Evolutionary conservation across 2,329 filamentous ascomycete species (phyloP).

Genomic region (Fonsecaea pugnacius): DNA sequence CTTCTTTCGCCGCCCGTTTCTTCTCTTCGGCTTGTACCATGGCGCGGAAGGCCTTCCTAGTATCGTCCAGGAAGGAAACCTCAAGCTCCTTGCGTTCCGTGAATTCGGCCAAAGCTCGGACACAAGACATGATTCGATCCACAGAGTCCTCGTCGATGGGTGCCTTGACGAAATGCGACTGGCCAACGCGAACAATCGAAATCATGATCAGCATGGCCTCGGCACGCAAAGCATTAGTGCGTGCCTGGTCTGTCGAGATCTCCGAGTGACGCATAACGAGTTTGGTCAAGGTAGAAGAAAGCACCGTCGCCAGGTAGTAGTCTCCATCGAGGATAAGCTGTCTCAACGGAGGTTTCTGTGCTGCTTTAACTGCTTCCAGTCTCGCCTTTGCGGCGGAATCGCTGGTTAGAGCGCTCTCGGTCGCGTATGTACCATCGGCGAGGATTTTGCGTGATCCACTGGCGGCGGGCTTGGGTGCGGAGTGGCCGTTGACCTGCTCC

Average conservation of each 20-base stretch:
- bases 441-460: slow-evolving; percentile 83
- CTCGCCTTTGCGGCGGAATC: slow-evolving; percentile 87
- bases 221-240: slow-evolving; percentile 90
- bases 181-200: slow-evolving; percentile 94
- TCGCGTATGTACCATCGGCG: slow-evolving; percentile 96
- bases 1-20: slow-evolving; percentile 94
- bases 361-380: slow-evolving; percentile 93
- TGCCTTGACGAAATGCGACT: slow-evolving; percentile 98
- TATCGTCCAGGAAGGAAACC: slow-evolving; percentile 91
- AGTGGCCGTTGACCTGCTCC: slow-evolving; percentile 78
- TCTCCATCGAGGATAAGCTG: slow-evolving; percentile 96
- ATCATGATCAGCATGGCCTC: slow-evolving; percentile 99
- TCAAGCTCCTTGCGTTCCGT: slow-evolving; percentile 87
- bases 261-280: slow-evolving; percentile 97
- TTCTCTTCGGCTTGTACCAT: slow-evolving; percentile 98
- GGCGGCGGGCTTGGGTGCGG: slow-evolving; percentile 70
- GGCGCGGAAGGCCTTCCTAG: slow-evolving; percentile 89
- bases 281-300: slow-evolving; percentile 96
- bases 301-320: slow-evolving; percentile 91
- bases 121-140: slow-evolving; percentile 98
- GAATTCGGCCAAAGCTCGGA: slow-evolving; percentile 89
- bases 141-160: slow-evolving; percentile 97
- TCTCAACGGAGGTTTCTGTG: slow-evolving; percentile 90
- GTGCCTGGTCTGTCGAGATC: slow-evolving; percentile 80
- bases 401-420: slow-evolving; percentile 92